Evolutionary conservation across 306 rosid genomes (phyloP).

Genomic region (Acacia crassicarpa): DNA sequence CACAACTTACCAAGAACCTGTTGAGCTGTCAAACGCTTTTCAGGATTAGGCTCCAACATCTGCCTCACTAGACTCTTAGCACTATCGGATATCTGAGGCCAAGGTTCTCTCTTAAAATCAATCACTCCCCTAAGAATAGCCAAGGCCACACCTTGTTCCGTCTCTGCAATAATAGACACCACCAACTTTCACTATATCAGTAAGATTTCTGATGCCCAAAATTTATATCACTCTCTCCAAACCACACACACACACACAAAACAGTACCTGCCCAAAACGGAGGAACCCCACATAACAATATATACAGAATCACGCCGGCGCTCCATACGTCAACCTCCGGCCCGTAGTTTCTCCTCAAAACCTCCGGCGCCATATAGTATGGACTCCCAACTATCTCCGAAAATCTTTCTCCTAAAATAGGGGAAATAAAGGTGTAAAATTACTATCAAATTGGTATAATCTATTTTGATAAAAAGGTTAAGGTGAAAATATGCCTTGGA

Average conservation of each 20-base stretch:
- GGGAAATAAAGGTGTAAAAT: neutral
- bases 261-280: conserved; percentile 82
- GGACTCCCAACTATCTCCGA: conserved; percentile 82
- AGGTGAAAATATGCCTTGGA: no score
- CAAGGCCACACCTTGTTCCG: conserved; percentile 91
- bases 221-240: neutral
- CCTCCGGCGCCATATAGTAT: conserved; percentile 89
- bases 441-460: no score
- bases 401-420: conserved; percentile 56
- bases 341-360: conserved; percentile 70
- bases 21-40: conserved; percentile 79
- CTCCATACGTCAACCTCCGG: conserved; percentile 89
- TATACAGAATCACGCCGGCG: conserved; percentile 80
- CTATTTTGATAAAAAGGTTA: no score
- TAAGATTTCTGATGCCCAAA: neutral
- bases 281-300: conserved; percentile 78
- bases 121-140: conserved; percentile 86
- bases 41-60: conserved; percentile 86
- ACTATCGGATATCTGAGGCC: conserved; percentile 96
- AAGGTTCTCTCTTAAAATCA: conserved; percentile 92
- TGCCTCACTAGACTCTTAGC: conserved; percentile 84
- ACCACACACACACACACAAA: no score
- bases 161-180: conserved; percentile 52
- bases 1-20: conserved; percentile 88
- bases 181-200: conserved; percentile 12